Evolutionary conservation across 2,329 filamentous ascomycete species (phyloP), one percentile per base, ranked within the genome.

Genomic region (Cercospora zeae-maydis): DNA sequence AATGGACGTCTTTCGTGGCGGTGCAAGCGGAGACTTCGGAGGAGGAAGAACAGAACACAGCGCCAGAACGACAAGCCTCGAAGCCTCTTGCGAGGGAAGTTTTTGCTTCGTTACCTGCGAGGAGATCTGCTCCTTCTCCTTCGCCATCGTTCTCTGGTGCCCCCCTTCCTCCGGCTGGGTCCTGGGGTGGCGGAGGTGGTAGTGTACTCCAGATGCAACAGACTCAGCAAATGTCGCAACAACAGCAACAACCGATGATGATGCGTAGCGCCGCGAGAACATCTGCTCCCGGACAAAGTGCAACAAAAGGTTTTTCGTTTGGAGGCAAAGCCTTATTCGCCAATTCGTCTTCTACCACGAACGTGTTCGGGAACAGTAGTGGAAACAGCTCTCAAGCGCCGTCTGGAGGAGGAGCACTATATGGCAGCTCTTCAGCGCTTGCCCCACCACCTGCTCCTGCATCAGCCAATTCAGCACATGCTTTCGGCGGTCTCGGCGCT

Each of bases 1-100:
- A 87, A 71, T 90, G 86, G 83, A 89, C 86, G 70, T 90, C 88
- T 0, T 92, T 92, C 66, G 85, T 92, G 2, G 89, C 89, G 1
- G 80, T 89, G 1, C 80, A 87, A 64, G 77, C 80, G 8, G 75
- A 58, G 13, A 21, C 36, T 30, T 33, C 19, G 2, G 37, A 42
- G 24, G 54, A 58, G 21, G 24, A 34, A 8, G 4, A 16, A 8
- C 16, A 21, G 4, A 19, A 53, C 16, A 10, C 14, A 1, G 16
- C 8, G 16, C 27, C 49, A 33, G 49, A 34, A 53, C 27, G 27
- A 19, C 27, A 33, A 33, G 9, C 27, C 16, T 14, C 24, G 34
- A 16, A 30, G 1, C 49, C n/a, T 10, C 5, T 13, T 2, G 11
- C 30, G 49, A 34, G 27, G n/a, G 31, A 19, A 34, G 24, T 33